These are phyloP conservation scores for Licmophora abbreviata DNA, from an alignment of 108 stramenopile genomes.

Conservation along the genomic window DNA sequence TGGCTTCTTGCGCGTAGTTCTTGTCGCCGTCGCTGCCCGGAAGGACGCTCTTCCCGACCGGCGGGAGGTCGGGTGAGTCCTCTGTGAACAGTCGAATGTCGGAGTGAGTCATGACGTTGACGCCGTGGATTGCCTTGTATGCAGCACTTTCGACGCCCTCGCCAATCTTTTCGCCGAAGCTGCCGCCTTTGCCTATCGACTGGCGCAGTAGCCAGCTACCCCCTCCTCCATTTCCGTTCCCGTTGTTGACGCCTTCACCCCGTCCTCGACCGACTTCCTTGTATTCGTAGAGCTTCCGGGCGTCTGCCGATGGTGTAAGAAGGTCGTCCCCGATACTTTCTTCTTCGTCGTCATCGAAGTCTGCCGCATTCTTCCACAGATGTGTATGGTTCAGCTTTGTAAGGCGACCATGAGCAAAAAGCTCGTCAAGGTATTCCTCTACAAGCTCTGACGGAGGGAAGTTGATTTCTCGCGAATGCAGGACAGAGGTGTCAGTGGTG, in stretches of 20 bases:
- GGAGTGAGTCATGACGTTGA: slow-evolving; percentile 76
- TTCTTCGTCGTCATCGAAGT: slow-evolving; percentile 52
- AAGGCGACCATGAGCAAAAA: slow-evolving; percentile 50
- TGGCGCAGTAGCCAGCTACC: slow-evolving; percentile 84
- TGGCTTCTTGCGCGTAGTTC: slow-evolving; percentile 52
- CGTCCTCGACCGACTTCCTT: slow-evolving; percentile 14
- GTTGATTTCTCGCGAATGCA: slow-evolving; percentile 42
- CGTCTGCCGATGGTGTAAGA: slow-evolving; percentile 53
- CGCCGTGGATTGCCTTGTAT: slow-evolving; percentile 82
- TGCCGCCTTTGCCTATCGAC: slow-evolving; percentile 56
- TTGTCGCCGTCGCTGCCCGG: slow-evolving; percentile 26
- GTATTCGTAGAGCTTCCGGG: slow-evolving; percentile 49
- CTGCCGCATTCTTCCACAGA: slow-evolving; percentile 62
- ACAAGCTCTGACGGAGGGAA: slow-evolving; percentile 78
- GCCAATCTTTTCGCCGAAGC: slow-evolving; percentile 80
- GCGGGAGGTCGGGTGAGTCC: slow-evolving; percentile 67
- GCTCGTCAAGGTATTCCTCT: slow-evolving; percentile 76
- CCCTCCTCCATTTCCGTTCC: slow-evolving; percentile 35
- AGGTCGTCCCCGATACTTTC: slow-evolving; percentile 58
- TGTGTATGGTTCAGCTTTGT: slow-evolving; percentile 77
- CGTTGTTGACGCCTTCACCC: slow-evolving; percentile 11
- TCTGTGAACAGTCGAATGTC: slow-evolving; percentile 76
- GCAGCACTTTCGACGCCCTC: slow-evolving; percentile 72
- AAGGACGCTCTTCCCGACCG: slow-evolving; percentile 34
- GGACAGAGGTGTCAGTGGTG: not conserved